phyloP scores from a whole-genome alignment of 2,329 filamentous ascomycete species.

The Fusarium pseudograminearum region DNA sequence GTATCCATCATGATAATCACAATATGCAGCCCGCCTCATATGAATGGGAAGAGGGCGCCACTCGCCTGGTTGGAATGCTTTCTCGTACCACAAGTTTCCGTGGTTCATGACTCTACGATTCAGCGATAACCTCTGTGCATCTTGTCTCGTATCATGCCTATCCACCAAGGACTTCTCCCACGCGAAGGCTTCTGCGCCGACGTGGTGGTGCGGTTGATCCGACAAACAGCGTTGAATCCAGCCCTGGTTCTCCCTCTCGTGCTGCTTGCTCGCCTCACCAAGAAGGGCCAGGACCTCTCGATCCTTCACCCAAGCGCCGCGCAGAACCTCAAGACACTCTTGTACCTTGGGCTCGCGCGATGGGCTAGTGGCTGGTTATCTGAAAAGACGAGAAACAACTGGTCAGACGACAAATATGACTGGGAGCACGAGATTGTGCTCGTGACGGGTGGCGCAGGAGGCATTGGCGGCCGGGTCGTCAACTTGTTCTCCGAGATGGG shows the following conservation, averaged over 20 bases:
- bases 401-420: slow-evolving; percentile 62
- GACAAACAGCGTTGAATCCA: slow-evolving; percentile 73
- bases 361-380: slow-evolving; percentile 50
- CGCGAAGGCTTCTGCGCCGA: slow-evolving; percentile 72
- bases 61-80: not conserved
- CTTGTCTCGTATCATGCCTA: slow-evolving; percentile 46
- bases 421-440: slow-evolving; percentile 78
- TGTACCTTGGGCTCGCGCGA: slow-evolving; percentile 49
- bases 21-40: slow-evolving; percentile 13
- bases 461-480: slow-evolving; percentile 77
- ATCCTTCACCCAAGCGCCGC: slow-evolving; percentile 65
- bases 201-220: slow-evolving; percentile 68
- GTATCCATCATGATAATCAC: slow-evolving; percentile 13
- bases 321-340: slow-evolving; percentile 58
- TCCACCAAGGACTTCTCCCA: slow-evolving; percentile 65
- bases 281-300: slow-evolving; percentile 66
- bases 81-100: not conserved
- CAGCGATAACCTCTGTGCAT: slow-evolving; percentile 7
- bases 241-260: slow-evolving; percentile 72
- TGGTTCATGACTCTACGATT: not conserved
- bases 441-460: slow-evolving; percentile 79
- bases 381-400: slow-evolving; percentile 53
- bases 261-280: slow-evolving; percentile 72
- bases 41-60: not conserved
- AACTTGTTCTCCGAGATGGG: slow-evolving; percentile 72